These are phyloP conservation scores for Rhizopogon salebrosus DNA, from an alignment of 768 basidiomycete species.

Conservation along the genomic window DNA sequence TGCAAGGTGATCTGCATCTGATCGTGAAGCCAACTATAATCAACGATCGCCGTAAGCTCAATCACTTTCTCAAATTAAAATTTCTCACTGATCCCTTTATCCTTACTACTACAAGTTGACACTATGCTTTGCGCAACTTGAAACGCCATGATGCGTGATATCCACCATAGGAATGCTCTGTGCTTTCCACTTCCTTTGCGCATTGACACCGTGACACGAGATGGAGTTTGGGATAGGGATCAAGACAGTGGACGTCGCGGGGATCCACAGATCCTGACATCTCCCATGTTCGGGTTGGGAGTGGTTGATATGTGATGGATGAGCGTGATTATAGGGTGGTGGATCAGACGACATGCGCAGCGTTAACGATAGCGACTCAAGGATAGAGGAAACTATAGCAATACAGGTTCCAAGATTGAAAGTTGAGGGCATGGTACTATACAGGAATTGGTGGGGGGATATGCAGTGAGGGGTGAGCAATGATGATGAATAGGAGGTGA, in stretches of 20 bases:
- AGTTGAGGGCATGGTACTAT: not conserved
- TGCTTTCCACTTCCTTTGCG: not conserved
- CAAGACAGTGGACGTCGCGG: not conserved
- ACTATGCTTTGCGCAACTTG: too few relatives aligned
- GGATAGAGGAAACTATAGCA: not conserved
- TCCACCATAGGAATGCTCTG: slow-evolving; percentile 2
- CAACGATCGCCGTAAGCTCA: not conserved
- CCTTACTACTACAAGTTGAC: not conserved
- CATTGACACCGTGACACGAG: not conserved
- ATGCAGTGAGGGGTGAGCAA: not conserved
- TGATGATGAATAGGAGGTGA: not conserved
- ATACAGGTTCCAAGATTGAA: not conserved
- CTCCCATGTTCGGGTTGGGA: not conserved
- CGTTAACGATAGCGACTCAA: not conserved
- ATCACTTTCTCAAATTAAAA: too few relatives aligned
- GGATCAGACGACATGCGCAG: not conserved
- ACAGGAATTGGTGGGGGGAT: not conserved
- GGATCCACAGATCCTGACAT: slow-evolving; percentile 1
- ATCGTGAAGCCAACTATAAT: too few relatives aligned
- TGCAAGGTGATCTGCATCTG: not conserved
- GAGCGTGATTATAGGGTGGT: slow-evolving; percentile 3
- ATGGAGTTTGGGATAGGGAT: slow-evolving; percentile 1
- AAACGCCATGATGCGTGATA: not conserved
- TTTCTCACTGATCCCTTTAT: not conserved
- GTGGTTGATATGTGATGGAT: not conserved